These are phyloP conservation scores for Wickerhamiella brachini DNA, from an alignment of 805 yeast genomes.

Conservation along the genomic window DNA sequence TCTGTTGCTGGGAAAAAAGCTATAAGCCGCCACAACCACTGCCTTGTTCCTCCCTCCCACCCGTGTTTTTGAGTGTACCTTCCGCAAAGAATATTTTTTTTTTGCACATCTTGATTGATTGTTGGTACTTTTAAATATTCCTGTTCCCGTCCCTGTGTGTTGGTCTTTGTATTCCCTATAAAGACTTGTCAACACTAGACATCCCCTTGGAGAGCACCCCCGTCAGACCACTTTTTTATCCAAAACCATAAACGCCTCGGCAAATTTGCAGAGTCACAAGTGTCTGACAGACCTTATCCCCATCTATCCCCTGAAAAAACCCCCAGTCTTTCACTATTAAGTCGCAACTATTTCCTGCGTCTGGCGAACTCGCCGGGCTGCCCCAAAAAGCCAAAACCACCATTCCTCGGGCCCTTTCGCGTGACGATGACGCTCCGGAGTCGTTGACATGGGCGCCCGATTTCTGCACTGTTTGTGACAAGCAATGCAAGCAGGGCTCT, in stretches of 20 bases:
- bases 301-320: too few species aligned
- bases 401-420: background rate
- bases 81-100: background rate
- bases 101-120: background rate
- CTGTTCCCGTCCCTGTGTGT: too few species aligned
- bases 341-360: background rate
- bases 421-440: background rate
- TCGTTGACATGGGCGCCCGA: constrained; percentile 33
- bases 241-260: too few species aligned
- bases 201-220: too few species aligned
- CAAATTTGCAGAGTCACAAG: too few species aligned
- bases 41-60: background rate
- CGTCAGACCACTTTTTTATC: too few species aligned
- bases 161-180: background rate
- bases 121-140: background rate
- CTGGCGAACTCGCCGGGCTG: background rate
- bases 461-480: constrained; percentile 46
- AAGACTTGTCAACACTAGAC: background rate
- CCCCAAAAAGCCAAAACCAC: background rate
- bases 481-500: constrained; percentile 30
- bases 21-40: background rate
- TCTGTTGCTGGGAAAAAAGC: background rate
- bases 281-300: too few species aligned
- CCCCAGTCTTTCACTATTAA: background rate
- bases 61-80: background rate